phyloP scores from a whole-genome alignment of 78 protist species.

The Dictyostelium intermedium region DNA sequence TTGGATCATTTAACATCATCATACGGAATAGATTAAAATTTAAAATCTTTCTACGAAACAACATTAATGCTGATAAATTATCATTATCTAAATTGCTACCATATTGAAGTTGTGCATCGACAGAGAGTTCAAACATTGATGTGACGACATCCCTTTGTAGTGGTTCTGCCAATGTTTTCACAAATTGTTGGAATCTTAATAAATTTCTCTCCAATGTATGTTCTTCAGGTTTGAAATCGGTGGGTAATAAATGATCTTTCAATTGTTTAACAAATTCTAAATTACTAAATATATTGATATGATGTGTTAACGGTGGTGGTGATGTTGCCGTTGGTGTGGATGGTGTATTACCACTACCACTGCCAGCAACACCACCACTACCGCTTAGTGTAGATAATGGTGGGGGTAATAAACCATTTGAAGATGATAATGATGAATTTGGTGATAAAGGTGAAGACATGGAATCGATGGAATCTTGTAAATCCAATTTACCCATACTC shows the following conservation, averaged over 20 bases:
- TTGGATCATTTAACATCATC: slow-evolving; percentile 53
- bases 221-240: background rate
- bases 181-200: background rate
- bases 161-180: background rate
- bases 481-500: slow-evolving; percentile 18
- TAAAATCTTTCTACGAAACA: slow-evolving; percentile 4
- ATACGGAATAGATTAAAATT: slow-evolving; percentile 35
- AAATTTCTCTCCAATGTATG: background rate
- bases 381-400: no score
- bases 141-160: background rate
- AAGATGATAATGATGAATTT: background rate
- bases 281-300: background rate
- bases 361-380: no score
- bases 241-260: slow-evolving; percentile 32
- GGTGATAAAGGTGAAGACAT: background rate
- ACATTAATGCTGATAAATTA: background rate
- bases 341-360: background rate
- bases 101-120: background rate
- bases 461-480: slow-evolving; percentile 38
- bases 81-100: background rate
- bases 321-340: background rate
- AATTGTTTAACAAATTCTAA: slow-evolving; percentile 31
- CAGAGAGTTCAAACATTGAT: slow-evolving; percentile 22
- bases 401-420: background rate
- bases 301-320: slow-evolving; percentile 1